These are phyloP conservation scores for Rhodotorula sp. DNA, from an alignment of 1,284 basidiomycete species.

Conservation along the genomic window DNA sequence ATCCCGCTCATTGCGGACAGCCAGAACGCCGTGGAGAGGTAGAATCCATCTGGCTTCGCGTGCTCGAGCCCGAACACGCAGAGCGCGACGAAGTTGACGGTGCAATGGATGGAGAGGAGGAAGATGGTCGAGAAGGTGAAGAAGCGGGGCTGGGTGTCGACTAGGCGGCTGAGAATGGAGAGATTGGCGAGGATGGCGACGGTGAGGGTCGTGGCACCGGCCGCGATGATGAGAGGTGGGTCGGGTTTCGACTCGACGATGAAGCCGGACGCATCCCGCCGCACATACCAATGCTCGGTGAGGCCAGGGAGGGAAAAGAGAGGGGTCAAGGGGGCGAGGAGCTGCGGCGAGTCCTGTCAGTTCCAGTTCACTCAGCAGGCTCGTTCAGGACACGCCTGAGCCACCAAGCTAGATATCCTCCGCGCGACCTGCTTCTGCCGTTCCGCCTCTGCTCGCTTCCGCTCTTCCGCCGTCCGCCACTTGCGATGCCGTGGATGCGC, in stretches of 20 bases:
- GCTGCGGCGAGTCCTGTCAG: background rate
- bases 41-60: slow-evolving; percentile 19
- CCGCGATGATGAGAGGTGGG: slow-evolving; percentile 22
- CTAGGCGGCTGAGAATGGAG: slow-evolving; percentile 66
- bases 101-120: slow-evolving; percentile 3
- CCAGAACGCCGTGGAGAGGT: slow-evolving; percentile 32
- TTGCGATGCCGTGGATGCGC: background rate
- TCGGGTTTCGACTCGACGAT: slow-evolving; percentile 10
- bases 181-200: slow-evolving; percentile 68
- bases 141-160: slow-evolving; percentile 61
- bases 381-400: background rate
- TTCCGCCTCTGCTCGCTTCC: background rate
- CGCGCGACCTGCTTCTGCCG: background rate
- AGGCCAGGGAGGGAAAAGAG: slow-evolving; percentile 12
- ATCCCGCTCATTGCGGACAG: slow-evolving; percentile 13
- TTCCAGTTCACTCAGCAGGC: no score
- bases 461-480: slow-evolving; percentile 5
- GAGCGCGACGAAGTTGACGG: slow-evolving; percentile 17
- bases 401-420: slow-evolving; percentile 1
- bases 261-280: background rate
- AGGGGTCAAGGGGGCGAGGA: slow-evolving; percentile 13
- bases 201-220: slow-evolving; percentile 58
- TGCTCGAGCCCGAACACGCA: slow-evolving; percentile 19
- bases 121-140: slow-evolving; percentile 17
- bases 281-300: slow-evolving; percentile 24